Evolutionary conservation across 2,329 filamentous ascomycete genomes (phyloP), one percentile per base, ranked within the genome.

Genomic region (Colletotrichum viniferum): DNA sequence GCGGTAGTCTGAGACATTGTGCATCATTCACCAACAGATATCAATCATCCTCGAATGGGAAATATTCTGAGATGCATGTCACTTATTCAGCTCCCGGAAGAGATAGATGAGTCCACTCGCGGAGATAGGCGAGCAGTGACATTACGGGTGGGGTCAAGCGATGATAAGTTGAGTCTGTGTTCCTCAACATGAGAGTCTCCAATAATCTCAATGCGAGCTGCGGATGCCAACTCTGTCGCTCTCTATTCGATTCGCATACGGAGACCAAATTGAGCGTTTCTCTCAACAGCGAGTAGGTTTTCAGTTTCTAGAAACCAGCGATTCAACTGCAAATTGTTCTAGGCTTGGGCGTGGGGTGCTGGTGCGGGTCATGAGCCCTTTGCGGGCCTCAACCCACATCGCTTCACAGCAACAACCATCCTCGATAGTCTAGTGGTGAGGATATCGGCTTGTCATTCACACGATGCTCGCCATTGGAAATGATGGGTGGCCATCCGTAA

Each of bases 401-500:
- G 26, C 64, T 55, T 55, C 64, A 34, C n/a, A 66, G 13, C 18
- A 36, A 8, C 12, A 3, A 21, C 0, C 18, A 34, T 66, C 64
- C 64, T 32, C 64, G 64, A 66, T 66, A 66, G 64, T 66, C 64
- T 66, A 66, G 64, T 66, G 64, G 64, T 66, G 64, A 66, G 64
- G 64, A 66, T 66, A 66, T 66, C 64, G 16, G 64, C 64, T 66
- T 66, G 43, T 66, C 64, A 63, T 24, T 28, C 26, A 26, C 26
- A 26, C 4, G 26, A 26, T 26, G n/a, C n/a, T n/a, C n/a, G n/a
- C n/a, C n/a, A n/a, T n/a, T n/a, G n/a, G n/a, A n/a, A n/a, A n/a
- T n/a, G n/a, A n/a, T n/a, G n/a, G n/a, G n/a, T n/a, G n/a, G n/a
- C n/a, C n/a, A n/a, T n/a, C n/a, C n/a, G n/a, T n/a, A n/a, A n/a